Percentiles rank a stretch among this genome's conserved stretches.
phyloP scores from a whole-genome alignment of 1,284 basidiomycete genomes.

The Cryptococcus sp. region DNA sequence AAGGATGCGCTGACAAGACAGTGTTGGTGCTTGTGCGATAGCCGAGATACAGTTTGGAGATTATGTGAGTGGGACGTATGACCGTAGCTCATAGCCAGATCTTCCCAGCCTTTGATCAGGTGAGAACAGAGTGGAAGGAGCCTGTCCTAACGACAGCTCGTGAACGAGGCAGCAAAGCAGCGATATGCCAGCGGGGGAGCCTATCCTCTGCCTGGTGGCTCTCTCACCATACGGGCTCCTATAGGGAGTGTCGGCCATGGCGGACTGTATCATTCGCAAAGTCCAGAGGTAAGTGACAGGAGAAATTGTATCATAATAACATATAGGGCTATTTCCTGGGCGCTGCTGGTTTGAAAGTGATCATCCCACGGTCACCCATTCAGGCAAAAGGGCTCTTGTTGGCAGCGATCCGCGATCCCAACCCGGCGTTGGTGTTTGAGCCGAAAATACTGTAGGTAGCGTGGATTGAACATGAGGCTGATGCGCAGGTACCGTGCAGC shows the following conservation, averaged over 20 bases:
- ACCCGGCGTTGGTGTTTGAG: slow-evolving; percentile 93
- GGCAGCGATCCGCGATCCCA: slow-evolving; percentile 82
- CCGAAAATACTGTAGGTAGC: slow-evolving; percentile 63
- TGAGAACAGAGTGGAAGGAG: slow-evolving; percentile 41
- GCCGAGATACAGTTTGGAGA: slow-evolving; percentile 77
- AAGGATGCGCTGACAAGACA: slow-evolving; percentile 17
- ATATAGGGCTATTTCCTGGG: slow-evolving; percentile 80
- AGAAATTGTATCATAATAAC: slow-evolving; percentile 2
- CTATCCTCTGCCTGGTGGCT: slow-evolving; percentile 66
- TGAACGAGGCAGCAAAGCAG: slow-evolving; percentile 94
- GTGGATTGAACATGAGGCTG: slow-evolving; percentile 1
- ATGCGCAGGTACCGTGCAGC: slow-evolving; percentile 39
- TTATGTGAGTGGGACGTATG: slow-evolving; percentile 32
- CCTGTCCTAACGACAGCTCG: slow-evolving; percentile 61
- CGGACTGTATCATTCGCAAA: slow-evolving; percentile 90
- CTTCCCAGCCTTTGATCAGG: slow-evolving; percentile 89
- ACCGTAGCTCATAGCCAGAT: slow-evolving; percentile 59
- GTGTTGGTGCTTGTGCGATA: slow-evolving; percentile 92
- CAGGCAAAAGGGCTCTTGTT: slow-evolving; percentile 91
- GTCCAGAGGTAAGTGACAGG: slow-evolving; percentile 63
- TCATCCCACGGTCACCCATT: slow-evolving; percentile 88
- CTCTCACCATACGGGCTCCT: slow-evolving; percentile 82
- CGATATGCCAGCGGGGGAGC: slow-evolving; percentile 84
- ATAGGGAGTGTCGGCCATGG: slow-evolving; percentile 91
- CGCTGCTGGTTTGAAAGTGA: slow-evolving; percentile 85